A percentile compares a stretch with the other conserved stretches of the same genome.
phyloP scores from a whole-genome alignment of 768 basidiomycete genomes.

The Grammothele lineata region DNA sequence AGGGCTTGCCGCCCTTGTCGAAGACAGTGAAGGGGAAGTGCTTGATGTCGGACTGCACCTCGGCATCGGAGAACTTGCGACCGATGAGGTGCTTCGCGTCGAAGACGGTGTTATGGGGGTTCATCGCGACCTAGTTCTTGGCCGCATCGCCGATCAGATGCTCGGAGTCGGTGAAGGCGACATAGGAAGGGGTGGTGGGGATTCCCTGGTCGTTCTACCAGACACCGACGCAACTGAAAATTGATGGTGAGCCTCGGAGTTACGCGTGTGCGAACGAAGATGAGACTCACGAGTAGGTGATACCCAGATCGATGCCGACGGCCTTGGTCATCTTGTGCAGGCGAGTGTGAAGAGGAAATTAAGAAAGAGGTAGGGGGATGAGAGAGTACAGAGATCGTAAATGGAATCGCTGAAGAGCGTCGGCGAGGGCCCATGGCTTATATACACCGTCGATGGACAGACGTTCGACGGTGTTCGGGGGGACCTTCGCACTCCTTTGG shows the following conservation, averaged over 20 bases:
- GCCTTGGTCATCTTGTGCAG: slow-evolving; percentile 48
- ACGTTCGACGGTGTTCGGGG: slow-evolving; percentile 27
- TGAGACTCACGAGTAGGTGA: slow-evolving; percentile 80
- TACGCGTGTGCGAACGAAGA: not conserved
- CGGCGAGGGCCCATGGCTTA: slow-evolving; percentile 17
- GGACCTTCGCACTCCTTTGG: slow-evolving; percentile 15
- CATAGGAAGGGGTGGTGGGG: slow-evolving; percentile 94
- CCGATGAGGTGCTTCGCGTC: slow-evolving; percentile 98
- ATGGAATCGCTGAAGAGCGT: slow-evolving; percentile 15
- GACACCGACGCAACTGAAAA: slow-evolving; percentile 90
- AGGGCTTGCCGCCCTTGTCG: slow-evolving; percentile 84
- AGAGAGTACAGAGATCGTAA: slow-evolving; percentile 16
- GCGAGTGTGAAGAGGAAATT: slow-evolving; percentile 7
- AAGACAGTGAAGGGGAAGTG: slow-evolving; percentile 95
- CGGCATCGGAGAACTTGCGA: slow-evolving; percentile 80
- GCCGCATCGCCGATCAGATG: slow-evolving; percentile 99
- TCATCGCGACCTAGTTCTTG: slow-evolving; percentile 98
- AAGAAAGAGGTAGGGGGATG: slow-evolving; percentile 13
- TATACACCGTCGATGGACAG: slow-evolving; percentile 6
- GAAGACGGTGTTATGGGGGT: slow-evolving; percentile 95
- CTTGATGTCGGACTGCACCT: slow-evolving; percentile 79
- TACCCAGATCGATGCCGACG: slow-evolving; percentile 87
- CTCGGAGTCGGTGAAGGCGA: slow-evolving; percentile 91
- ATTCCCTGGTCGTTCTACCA: slow-evolving; percentile 98
- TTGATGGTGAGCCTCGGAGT: not conserved